Base-by-base conservation (phyloP, 495 filamentous ascomycete species). In the Penicillium waksmanii region DNA sequence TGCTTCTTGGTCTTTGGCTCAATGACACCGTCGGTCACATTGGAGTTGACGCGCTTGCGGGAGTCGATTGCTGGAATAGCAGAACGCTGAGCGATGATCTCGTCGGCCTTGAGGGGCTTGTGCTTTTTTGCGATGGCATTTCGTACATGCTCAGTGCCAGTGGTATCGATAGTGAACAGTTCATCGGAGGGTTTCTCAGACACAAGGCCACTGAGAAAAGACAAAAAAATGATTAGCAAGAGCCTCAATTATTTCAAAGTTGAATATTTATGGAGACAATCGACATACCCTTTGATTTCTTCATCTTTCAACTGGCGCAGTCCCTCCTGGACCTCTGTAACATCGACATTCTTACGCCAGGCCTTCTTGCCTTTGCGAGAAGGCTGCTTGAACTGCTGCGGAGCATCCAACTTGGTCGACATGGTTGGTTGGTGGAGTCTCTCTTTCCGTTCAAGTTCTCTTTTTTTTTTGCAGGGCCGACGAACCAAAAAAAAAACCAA, bases 311-410 rank as follows among this genome's bases (percentile, higher is more conserved):
- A 78, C 60, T 88, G 76, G 56, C 96, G 89, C 46, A 98, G 84
- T 46, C 96, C 95, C 61, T 87, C 79, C 63, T 92, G 83, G 23
- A 98, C 82, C 55, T 95, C 88, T 13, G 90, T 86, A 50, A 98
- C 82, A 73, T 98, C 92, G 67, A 98, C 90, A 78, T 98, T 96
- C 74, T 98, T 98, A 64, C 95, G 83, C 95, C 95, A 98, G 18
- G 95, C 95, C 75, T 93, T 97, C 78, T 98, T 98, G 61, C 95
- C 94, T 74, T 98, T 98, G 67, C 95, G 83, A 11, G 93, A 97
- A 43, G 93, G 87, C 73, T 98, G 95, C 63, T 87, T 93, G 62
- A 78, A 81, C 63, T 85, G 81, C 44, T 81, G 76, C 13, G 85
- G 86, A 23, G 86, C 75, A 56, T 73, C 73, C 50, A 72, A 56